Evolutionary conservation across 352 stramenopile genomes (phyloP).

Genomic region (Phytophthora europaea): DNA sequence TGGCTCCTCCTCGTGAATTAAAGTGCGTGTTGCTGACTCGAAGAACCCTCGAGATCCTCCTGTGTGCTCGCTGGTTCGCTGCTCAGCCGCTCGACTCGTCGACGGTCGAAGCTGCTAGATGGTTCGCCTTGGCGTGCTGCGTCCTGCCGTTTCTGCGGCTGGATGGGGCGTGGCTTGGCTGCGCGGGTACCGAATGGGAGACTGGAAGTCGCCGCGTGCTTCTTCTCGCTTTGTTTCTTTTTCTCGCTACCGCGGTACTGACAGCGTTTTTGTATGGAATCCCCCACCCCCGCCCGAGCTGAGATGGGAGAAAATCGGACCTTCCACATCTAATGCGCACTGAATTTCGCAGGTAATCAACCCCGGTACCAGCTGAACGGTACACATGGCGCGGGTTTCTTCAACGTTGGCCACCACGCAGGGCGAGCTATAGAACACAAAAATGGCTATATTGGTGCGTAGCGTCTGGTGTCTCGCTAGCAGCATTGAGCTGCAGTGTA

Average conservation of each 20-base stretch:
- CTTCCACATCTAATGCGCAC: conserved; percentile 24
- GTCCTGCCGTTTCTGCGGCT: conserved; percentile 14
- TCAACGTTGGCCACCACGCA: not conserved
- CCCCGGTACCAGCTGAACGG: conserved; percentile 3
- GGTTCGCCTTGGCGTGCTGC: not conserved
- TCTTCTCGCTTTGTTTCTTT: conserved; percentile 46
- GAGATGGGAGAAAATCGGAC: conserved; percentile 36
- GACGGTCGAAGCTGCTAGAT: conserved; percentile 4
- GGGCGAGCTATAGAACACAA: conserved; percentile 1
- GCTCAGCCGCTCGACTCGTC: conserved; percentile 3
- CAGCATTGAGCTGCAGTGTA: conserved; percentile 3
- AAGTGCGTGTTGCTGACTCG: conserved; percentile 12
- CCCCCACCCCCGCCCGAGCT: conserved; percentile 23
- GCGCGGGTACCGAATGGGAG: conserved; percentile 12
- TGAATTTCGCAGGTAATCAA: conserved; percentile 18
- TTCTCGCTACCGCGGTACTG: conserved; percentile 36
- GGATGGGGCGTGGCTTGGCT: not conserved
- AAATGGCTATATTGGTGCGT: conserved; percentile 28
- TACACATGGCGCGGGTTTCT: not conserved
- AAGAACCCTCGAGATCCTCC: conserved; percentile 18
- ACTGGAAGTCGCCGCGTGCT: conserved; percentile 32
- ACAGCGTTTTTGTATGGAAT: conserved; percentile 42
- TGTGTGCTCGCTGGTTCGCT: not conserved
- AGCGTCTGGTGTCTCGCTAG: not conserved
- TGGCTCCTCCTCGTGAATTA: conserved; percentile 10